These are phyloP conservation scores for Syncephalastrum racemosum DNA, from an alignment of 371 early-diverging fungal genomes.

Conservation along the genomic window DNA sequence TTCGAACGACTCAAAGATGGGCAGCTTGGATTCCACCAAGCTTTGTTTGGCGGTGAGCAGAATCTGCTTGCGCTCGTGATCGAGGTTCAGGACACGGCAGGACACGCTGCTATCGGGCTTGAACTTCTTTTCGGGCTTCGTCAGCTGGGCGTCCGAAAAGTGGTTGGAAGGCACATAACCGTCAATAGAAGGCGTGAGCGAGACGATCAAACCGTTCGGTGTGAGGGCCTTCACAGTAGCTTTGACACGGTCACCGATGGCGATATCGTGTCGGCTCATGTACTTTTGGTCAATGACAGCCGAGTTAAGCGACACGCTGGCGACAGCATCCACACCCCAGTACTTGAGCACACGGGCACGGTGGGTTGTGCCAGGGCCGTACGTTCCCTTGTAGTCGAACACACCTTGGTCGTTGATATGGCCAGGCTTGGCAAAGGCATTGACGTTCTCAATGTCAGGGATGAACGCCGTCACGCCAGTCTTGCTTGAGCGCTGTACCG, in stretches of 20 bases:
- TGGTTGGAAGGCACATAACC: constrained; percentile 77
- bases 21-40: constrained; percentile 71
- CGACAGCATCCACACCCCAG: constrained; percentile 72
- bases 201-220: constrained; percentile 65
- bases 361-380: constrained; percentile 65
- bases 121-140: constrained; percentile 77
- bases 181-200: constrained; percentile 59
- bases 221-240: constrained; percentile 53
- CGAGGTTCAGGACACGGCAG: constrained; percentile 70
- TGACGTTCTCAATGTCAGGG: constrained; percentile 40
- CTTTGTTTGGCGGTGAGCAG: constrained; percentile 78
- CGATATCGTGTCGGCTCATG: constrained; percentile 68
- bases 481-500: constrained; percentile 49
- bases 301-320: constrained; percentile 70
- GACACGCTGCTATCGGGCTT: constrained; percentile 67
- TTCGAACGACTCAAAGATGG: constrained; percentile 60
- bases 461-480: constrained; percentile 60
- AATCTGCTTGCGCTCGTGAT: constrained; percentile 55
- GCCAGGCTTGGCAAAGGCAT: constrained; percentile 48
- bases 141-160: constrained; percentile 73
- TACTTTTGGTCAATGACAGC: constrained; percentile 70
- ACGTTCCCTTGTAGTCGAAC: constrained; percentile 56
- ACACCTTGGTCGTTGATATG: constrained; percentile 21
- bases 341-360: constrained; percentile 78
- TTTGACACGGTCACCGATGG: constrained; percentile 67